These are phyloP conservation scores for Chrysopogon serrulatus DNA, from an alignment of 176 grass and related monocot genomes.

Conservation along the genomic window DNA sequence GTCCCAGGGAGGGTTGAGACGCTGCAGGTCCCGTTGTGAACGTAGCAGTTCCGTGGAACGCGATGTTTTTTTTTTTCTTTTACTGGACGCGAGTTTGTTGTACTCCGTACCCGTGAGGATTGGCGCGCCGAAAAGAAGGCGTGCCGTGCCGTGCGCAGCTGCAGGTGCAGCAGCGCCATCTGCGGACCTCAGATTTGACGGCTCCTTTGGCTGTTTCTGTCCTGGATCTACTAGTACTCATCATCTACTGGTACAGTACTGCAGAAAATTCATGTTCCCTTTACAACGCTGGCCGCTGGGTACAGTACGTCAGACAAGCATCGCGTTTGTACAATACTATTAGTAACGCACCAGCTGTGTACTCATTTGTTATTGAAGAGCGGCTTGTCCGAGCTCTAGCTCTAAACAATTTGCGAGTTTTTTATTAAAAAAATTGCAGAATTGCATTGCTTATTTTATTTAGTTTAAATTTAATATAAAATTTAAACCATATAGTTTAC, in stretches of 20 bases:
- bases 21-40: not conserved
- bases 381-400: too few relatives aligned
- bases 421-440: too few relatives aligned
- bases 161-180: not conserved
- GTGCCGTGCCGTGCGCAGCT: not conserved
- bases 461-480: too few relatives aligned
- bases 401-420: too few relatives aligned
- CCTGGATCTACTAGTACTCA: not conserved
- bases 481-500: too few relatives aligned
- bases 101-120: too few relatives aligned
- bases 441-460: too few relatives aligned
- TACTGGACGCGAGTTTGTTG: not conserved
- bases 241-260: too few relatives aligned
- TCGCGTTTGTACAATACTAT: not conserved
- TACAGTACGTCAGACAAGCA: not conserved
- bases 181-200: conserved; percentile 31
- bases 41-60: not conserved
- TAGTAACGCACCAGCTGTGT: too few relatives aligned
- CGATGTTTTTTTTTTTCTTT: too few relatives aligned
- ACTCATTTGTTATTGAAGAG: too few relatives aligned
- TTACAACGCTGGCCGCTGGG: not conserved
- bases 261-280: not conserved
- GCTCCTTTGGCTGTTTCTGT: conserved; percentile 28
- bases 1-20: too few relatives aligned
- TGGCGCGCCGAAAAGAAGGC: not conserved